phyloP scores from a whole-genome alignment of 2,329 filamentous ascomycete genomes.

The Hymenoscyphus linearis region DNA sequence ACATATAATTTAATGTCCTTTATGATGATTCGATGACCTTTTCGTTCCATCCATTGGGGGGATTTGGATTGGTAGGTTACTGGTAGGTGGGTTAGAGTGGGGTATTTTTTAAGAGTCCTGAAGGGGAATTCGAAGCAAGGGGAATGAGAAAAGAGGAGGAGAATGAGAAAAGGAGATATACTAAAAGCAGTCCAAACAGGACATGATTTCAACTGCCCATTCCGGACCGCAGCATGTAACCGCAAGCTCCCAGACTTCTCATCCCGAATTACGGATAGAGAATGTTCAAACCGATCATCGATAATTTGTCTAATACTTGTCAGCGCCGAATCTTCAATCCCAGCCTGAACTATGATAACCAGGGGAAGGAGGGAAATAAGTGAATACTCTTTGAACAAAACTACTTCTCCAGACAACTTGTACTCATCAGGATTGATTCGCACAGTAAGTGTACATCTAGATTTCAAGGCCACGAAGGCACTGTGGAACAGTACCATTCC shows the following conservation, averaged over 20 bases:
- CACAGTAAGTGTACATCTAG: slow-evolving; percentile 41
- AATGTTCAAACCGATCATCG: slow-evolving; percentile 50
- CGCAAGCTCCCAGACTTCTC: slow-evolving; percentile 42
- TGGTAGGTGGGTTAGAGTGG: slow-evolving; percentile 23
- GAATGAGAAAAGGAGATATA: slow-evolving; percentile 31
- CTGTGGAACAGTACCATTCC: slow-evolving; percentile 57
- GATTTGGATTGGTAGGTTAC: slow-evolving; percentile 49
- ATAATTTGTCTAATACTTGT: slow-evolving; percentile 43
- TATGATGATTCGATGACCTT: slow-evolving; percentile 45
- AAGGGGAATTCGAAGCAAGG: not conserved
- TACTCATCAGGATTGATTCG: slow-evolving; percentile 43
- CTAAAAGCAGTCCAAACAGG: slow-evolving; percentile 62
- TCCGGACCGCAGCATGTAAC: slow-evolving; percentile 51
- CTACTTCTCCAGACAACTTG: slow-evolving; percentile 42
- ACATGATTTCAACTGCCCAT: slow-evolving; percentile 48
- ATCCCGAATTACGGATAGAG: slow-evolving; percentile 50
- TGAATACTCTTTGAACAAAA: slow-evolving; percentile 52
- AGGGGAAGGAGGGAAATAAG: not conserved
- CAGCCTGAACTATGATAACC: not conserved
- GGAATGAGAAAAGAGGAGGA: not conserved
- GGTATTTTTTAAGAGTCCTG: not conserved
- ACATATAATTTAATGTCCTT: slow-evolving; percentile 53
- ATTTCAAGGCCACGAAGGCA: slow-evolving; percentile 52
- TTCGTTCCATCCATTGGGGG: slow-evolving; percentile 46
- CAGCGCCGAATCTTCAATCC: not conserved